Base-by-base conservation (phyloP, 2,329 filamentous ascomycete species). In the Botrytis galanthina region DNA sequence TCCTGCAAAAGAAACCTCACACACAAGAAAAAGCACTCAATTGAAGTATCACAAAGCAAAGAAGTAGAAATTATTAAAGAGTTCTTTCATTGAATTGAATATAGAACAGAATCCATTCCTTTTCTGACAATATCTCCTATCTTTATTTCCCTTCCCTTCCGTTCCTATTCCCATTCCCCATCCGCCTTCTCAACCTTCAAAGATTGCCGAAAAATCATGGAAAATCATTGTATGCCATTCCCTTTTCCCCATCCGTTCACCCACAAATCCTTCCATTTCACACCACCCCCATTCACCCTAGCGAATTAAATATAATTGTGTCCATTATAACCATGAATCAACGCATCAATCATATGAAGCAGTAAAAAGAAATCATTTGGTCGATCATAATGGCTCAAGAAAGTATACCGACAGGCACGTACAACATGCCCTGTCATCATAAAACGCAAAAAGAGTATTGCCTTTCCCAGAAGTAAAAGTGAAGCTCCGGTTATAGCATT, bases 301-400 rank as follows among this genome's bases (percentile, higher is more conserved):
- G 64, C 46, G 64, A 67, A 67, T 67, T 67, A 67, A 67, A 67
- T 67, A 67, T 39, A 67, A 29, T 51, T 66, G 63, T 51, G 64
- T 67, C 64, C 64, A 67, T 67, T 67, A 51, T 67, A 67, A 54
- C 64, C 46, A 67, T 67, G 64, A 67, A 67, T 54, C 26, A 67
- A 67, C 12, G 46, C 26, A 67, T 67, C 64, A 54, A 67, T 37
- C 46, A 51, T 54, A 39, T 54, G 64, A 67, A 67, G 46, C 48
- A 35, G 35, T n/a, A 39, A n/a, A n/a, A 54, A 54, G 26, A n/a
- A n/a, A 29, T 51, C 46, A 67, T 67, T n/a, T n/a, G 46, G 32
- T 54, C 22, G 46, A 39, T 54, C 22, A 54, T 54, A 67, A 54
- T 51, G 64, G 64, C 64, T 67, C 64, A 67, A 67, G 64, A 67